Conservation (phyloP, 2,329 filamentous ascomycete genomes). For the Coccinonectria pachysandricola region DNA sequence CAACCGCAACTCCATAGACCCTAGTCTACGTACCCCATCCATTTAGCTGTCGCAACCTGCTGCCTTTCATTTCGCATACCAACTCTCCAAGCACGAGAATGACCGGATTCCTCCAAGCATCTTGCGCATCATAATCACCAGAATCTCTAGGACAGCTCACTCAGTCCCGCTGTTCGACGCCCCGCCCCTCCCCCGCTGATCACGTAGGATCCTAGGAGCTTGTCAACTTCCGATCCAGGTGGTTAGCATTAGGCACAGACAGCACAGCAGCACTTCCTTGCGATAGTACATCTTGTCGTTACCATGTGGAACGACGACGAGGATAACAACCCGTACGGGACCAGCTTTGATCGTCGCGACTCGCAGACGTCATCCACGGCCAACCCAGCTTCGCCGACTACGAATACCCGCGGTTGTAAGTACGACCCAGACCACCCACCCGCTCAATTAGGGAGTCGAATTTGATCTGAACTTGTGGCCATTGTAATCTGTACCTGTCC, state of each 20-base stretch:
- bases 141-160: background rate
- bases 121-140: slow-evolving; percentile 1
- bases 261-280: too few species aligned
- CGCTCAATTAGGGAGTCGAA: too few species aligned
- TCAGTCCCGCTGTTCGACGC: slow-evolving; percentile 1
- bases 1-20: slow-evolving; percentile 3
- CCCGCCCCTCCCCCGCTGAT: slow-evolving; percentile 1
- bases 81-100: slow-evolving; percentile 1
- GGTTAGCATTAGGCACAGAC: too few species aligned
- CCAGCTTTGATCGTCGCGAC: slow-evolving; percentile 79
- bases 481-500: too few species aligned
- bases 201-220: too few species aligned
- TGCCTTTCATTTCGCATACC: background rate
- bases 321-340: slow-evolving; percentile 91
- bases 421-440: too few species aligned
- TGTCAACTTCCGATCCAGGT: too few species aligned
- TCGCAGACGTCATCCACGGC: slow-evolving; percentile 60
- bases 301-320: slow-evolving; percentile 98
- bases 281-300: too few species aligned
- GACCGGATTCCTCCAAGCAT: background rate
- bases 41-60: slow-evolving; percentile 1
- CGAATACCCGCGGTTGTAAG: slow-evolving; percentile 50
- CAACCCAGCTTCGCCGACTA: slow-evolving; percentile 53
- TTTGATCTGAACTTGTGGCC: too few species aligned
- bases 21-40: slow-evolving; percentile 2